Evolutionary conservation across 345 rosid species (phyloP).

Genomic region (Barbarea vulgaris): DNA sequence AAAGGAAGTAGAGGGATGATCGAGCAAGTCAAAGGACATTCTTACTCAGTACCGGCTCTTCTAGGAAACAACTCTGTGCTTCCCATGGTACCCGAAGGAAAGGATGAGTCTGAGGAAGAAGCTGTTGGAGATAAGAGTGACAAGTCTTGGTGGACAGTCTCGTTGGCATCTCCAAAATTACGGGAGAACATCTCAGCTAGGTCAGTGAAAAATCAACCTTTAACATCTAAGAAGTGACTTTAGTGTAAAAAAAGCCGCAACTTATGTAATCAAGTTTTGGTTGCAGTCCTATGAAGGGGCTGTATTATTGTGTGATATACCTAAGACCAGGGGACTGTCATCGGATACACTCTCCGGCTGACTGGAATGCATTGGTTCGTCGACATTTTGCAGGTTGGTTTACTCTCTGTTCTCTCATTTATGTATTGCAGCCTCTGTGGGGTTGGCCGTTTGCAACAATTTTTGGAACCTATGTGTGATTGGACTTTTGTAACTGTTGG

Average conservation of each 20-base stretch:
- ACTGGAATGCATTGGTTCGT: slow-evolving; percentile 83
- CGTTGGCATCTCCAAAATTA: slow-evolving; percentile 81
- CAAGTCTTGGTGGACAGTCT: slow-evolving; percentile 82
- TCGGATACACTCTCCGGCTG: slow-evolving; percentile 88
- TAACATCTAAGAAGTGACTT: not conserved
- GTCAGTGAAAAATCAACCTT: slow-evolving; percentile 41
- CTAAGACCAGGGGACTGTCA: slow-evolving; percentile 92
- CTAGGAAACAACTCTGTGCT: slow-evolving; percentile 77
- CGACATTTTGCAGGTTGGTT: slow-evolving; percentile 88
- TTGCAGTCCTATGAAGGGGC: slow-evolving; percentile 84
- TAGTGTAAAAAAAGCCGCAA: not conserved
- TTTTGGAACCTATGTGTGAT: slow-evolving; percentile 3
- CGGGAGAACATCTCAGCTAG: slow-evolving; percentile 52
- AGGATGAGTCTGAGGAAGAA: slow-evolving; percentile 45
- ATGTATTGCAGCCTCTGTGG: not conserved
- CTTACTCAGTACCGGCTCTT: slow-evolving; percentile 84
- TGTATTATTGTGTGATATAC: slow-evolving; percentile 94
- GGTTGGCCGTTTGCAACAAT: not conserved
- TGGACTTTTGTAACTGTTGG: not conserved
- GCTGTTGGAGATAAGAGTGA: slow-evolving; percentile 47
- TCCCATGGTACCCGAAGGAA: slow-evolving; percentile 59
- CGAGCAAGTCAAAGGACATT: slow-evolving; percentile 95
- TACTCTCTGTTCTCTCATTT: not conserved
- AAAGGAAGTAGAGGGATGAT: slow-evolving; percentile 81
- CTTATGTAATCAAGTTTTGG: slow-evolving; percentile 1